Conservation (phyloP, 306 rosid species). For the Ceratonia siliqua region DNA sequence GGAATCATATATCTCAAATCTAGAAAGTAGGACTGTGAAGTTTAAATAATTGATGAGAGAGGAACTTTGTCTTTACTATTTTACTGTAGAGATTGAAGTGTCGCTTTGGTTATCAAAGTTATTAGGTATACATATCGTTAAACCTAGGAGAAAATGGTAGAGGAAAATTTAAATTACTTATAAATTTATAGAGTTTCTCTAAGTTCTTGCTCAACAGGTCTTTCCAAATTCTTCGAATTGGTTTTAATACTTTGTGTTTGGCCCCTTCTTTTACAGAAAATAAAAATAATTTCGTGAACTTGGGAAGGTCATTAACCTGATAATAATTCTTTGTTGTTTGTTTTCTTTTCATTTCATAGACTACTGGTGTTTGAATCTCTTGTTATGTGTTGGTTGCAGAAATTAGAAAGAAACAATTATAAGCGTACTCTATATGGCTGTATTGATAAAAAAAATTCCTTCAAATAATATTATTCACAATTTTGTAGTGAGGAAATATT, state of each 20-base stretch:
- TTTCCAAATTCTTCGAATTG: too few relatives aligned
- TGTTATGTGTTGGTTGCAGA: background rate
- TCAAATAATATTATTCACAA: background rate
- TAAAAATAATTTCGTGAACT: too few relatives aligned
- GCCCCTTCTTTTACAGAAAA: too few relatives aligned
- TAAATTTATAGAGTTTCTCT: background rate
- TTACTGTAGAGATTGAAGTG: constrained; percentile 1
- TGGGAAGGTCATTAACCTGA: too few relatives aligned
- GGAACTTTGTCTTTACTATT: background rate
- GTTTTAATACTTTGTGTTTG: too few relatives aligned
- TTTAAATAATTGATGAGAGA: background rate
- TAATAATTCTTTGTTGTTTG: too few relatives aligned
- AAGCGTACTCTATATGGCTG: background rate
- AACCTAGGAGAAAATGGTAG: background rate
- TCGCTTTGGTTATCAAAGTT: constrained; percentile 19
- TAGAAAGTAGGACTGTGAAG: background rate
- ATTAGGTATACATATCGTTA: background rate
- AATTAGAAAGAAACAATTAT: background rate
- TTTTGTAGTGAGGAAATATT: background rate
- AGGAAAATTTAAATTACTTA: background rate
- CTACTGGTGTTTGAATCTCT: background rate
- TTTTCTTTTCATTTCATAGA: background rate
- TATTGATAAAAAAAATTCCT: background rate
- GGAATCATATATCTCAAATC: background rate
- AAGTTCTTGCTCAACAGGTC: too few relatives aligned